Conservation (phyloP, 1,284 basidiomycete species). For the Singerocomus inundabilis region DNA sequence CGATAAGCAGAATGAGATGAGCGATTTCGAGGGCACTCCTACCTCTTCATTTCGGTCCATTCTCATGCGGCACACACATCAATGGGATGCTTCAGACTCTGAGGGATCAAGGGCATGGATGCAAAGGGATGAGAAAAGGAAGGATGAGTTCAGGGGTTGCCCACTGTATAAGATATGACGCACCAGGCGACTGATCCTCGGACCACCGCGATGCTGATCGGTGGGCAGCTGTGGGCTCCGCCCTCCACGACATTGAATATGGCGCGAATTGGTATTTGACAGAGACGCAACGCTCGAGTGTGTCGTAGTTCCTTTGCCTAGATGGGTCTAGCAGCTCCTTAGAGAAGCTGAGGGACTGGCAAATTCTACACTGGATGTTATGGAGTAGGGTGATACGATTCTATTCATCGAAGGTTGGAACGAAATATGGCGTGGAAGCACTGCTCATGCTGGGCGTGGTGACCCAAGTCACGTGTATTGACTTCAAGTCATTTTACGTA, state of each 20-base stretch:
- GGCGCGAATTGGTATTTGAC: constrained; percentile 5
- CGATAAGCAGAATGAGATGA: not conserved
- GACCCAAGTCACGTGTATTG: constrained; percentile 8
- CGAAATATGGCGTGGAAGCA: not conserved
- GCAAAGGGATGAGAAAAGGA: not conserved
- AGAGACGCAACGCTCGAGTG: not conserved
- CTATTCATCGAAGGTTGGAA: not conserved
- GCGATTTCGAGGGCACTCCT: not conserved
- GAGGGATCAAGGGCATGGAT: not conserved
- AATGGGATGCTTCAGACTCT: not conserved
- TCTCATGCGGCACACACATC: not conserved
- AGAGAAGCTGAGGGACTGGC: not conserved
- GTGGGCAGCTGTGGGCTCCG: not conserved
- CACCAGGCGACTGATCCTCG: constrained; percentile 18
- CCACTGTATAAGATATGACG: not conserved
- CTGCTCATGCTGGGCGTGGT: not conserved
- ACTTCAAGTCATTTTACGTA: constrained; percentile 1
- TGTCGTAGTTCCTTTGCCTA: not conserved
- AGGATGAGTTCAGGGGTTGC: constrained; percentile 3
- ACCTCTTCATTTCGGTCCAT: not conserved
- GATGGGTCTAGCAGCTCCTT: not conserved
- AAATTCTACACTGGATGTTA: not conserved
- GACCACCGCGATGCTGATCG: constrained; percentile 6
- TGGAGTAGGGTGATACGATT: not conserved
- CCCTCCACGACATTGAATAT: constrained; percentile 1